These are phyloP conservation scores for Arctium lappa DNA, from an alignment of 129 eudicot genomes.

Conservation along the genomic window DNA sequence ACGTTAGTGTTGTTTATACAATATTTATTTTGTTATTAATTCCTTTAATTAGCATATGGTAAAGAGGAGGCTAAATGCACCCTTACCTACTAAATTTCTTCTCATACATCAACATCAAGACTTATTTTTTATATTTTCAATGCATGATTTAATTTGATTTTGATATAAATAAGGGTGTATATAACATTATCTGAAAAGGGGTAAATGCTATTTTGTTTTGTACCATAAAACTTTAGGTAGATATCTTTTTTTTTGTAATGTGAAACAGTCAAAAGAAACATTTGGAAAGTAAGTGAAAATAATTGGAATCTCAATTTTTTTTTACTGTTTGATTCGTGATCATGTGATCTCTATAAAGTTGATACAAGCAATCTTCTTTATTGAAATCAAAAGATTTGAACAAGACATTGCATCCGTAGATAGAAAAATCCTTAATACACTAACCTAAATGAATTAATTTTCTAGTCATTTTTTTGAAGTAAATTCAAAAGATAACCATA, in stretches of 20 bases:
- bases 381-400: not conserved
- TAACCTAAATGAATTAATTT: too few species aligned
- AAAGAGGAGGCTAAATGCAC: too few species aligned
- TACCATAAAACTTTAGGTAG: not conserved
- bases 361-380: not conserved
- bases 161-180: too few species aligned
- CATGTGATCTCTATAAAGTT: not conserved
- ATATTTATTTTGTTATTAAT: not conserved
- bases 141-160: too few species aligned
- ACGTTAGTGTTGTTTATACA: not conserved
- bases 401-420: not conserved
- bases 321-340: not conserved
- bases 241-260: not conserved
- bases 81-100: too few species aligned
- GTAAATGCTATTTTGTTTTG: not conserved
- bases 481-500: too few species aligned
- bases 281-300: not conserved
- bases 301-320: constrained; percentile 1
- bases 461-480: too few species aligned
- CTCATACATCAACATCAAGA: too few species aligned
- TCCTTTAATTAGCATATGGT: not conserved
- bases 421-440: not conserved
- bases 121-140: too few species aligned
- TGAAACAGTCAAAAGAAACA: not conserved
- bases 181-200: too few species aligned